A percentile compares a stretch with the other conserved stretches of the same genome.
These are phyloP conservation scores for Croton setiger DNA, from an alignment of 441 rosid species.

Conservation along the genomic window DNA sequence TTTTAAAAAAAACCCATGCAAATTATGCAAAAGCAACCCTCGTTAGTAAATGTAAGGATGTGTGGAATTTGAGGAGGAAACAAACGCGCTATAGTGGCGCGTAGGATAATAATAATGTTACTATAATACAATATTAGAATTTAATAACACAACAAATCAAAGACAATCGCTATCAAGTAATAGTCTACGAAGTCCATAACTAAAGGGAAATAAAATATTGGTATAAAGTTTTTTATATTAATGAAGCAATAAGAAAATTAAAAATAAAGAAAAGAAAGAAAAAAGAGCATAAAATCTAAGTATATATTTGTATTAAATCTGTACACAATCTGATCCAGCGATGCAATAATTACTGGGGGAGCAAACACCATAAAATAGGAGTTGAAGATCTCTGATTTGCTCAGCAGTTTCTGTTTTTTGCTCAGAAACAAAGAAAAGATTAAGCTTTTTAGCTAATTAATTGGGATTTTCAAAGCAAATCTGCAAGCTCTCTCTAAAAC, in stretches of 20 bases:
- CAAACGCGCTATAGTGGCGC: conserved; percentile 21
- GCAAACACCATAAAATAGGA: conserved; percentile 38
- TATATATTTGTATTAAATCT: conserved; percentile 59
- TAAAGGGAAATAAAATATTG: conserved; percentile 13
- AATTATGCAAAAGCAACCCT: too few species aligned
- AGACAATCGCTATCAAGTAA: conserved; percentile 48
- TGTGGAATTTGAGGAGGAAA: background rate
- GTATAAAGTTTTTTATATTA: conserved; percentile 1
- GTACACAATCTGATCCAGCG: conserved; percentile 85
- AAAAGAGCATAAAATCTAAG: conserved; percentile 62
- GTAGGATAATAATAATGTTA: conserved; percentile 23
- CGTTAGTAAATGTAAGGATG: background rate
- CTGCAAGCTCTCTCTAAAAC: background rate
- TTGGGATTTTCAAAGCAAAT: conserved; percentile 29
- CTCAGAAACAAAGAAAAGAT: conserved; percentile 5
- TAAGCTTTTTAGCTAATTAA: too few species aligned
- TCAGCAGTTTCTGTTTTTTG: conserved; percentile 21
- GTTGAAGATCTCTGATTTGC: conserved; percentile 48
- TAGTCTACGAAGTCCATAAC: conserved; percentile 31
- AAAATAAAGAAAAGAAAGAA: background rate
- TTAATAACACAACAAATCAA: conserved; percentile 19
- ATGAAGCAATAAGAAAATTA: conserved; percentile 28
- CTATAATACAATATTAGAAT: background rate
- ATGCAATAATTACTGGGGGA: conserved; percentile 57
- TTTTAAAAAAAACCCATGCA: too few species aligned